Evolutionary conservation across 192 early-diverging fungal species (phyloP), one percentile per base, ranked within the genome.

Genomic region (Chytriomyces sp.): DNA sequence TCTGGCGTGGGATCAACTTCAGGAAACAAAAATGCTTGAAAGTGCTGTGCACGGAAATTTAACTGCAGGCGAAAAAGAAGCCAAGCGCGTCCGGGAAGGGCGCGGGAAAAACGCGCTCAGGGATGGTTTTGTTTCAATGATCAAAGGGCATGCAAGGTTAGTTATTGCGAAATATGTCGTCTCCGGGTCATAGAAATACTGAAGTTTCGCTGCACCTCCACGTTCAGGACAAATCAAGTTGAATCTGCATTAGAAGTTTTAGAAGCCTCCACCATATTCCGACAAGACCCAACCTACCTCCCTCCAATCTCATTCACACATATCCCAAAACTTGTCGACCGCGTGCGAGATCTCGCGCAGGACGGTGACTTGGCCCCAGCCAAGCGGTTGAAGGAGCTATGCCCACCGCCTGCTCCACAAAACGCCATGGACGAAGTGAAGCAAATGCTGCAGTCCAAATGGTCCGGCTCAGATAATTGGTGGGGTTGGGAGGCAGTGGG

Each of bases 401-500:
- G 84, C 74, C 71, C 71, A 62, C 82, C 82, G n/a, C 79, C 79
- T 24, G 68, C 75, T 2, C 48, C 80, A 6, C 28, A 69, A 20
- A 76, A 43, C 26, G 45, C 70, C 5, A 44, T 64, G 9, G 70
- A 80, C n/a, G 75, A 79, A 49, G 85, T 84, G 7, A 50, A 60
- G 53, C 43, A 48, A 18, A 75, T 66, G 72, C 67, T 83, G 13
- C 74, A 73, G 47, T 72, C 49, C 24, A 82, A 83, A 47, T 77
- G 67, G 62, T 59, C 81, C 5, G 73, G 64, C 13, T 65, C 47
- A 13, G 64, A 71, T 3, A 65, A 69, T 45, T 85, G 84, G 84
- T 85, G 84, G 84, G 84, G 84, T 45, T 85, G 84, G 84, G 73
- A 82, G 28, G 65, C 76, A 24, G 23, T 85, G 35, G 84, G 84